phyloP scores from a whole-genome alignment of 768 basidiomycete genomes.

The Pholiota molesta region DNA sequence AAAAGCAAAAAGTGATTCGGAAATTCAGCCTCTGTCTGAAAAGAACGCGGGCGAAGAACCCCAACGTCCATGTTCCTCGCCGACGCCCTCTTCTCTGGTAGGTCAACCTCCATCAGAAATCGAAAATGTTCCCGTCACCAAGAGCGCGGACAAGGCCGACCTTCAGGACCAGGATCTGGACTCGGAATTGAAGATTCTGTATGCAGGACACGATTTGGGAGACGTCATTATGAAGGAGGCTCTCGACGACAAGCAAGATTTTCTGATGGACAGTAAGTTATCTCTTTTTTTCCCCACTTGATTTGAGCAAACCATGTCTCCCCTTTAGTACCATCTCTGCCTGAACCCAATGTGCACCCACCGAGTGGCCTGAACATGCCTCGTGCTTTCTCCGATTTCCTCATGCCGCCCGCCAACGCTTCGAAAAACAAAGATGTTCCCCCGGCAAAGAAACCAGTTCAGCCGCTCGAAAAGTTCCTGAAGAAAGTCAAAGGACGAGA shows the following conservation, averaged over 20 bases:
- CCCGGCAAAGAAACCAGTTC: not conserved
- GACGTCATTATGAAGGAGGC: slow-evolving; percentile 56
- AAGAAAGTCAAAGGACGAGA: slow-evolving; percentile 61
- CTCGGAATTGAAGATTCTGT: slow-evolving; percentile 35
- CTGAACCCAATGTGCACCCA: slow-evolving; percentile 52
- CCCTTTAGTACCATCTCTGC: slow-evolving; percentile 54
- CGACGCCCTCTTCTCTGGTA: slow-evolving; percentile 21
- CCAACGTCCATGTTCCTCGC: slow-evolving; percentile 7
- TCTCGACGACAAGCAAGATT: slow-evolving; percentile 49
- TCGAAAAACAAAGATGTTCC: slow-evolving; percentile 13
- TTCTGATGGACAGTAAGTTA: slow-evolving; percentile 60
- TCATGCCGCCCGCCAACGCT: slow-evolving; percentile 19
- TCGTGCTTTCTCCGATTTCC: slow-evolving; percentile 27
- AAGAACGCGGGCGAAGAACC: not conserved
- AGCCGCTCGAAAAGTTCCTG: slow-evolving; percentile 35
- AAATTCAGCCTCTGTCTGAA: not conserved
- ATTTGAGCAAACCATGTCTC: slow-evolving; percentile 3
- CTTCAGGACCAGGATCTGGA: slow-evolving; percentile 27
- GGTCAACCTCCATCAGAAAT: slow-evolving; percentile 28
- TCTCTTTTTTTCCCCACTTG: not conserved
- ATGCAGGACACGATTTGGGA: slow-evolving; percentile 22
- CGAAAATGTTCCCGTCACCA: not conserved
- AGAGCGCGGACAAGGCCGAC: not conserved
- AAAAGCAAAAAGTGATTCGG: no score
- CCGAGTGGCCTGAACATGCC: slow-evolving; percentile 36